Conservation (phyloP, 148 eudicot genomes). For the Dysphania ambrosioides region DNA sequence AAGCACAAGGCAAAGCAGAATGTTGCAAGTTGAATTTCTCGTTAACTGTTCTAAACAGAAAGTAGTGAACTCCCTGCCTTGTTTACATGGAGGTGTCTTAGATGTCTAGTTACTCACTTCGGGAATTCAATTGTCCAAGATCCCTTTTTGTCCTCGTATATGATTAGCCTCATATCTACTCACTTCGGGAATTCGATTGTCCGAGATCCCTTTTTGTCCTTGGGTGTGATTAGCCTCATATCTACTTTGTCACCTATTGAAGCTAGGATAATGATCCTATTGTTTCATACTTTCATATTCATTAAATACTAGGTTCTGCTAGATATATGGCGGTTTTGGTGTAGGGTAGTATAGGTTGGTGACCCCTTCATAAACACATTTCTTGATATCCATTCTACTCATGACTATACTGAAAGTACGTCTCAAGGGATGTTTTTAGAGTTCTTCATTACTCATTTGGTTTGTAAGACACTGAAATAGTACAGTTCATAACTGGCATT, state of each 20-base stretch:
- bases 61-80: background rate
- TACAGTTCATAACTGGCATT: no score
- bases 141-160: background rate
- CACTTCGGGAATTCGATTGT: background rate
- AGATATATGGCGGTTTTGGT: background rate
- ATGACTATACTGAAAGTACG: no score
- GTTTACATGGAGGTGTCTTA: background rate
- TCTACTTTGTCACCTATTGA: background rate
- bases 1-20: conserved; percentile 53
- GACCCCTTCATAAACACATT: background rate
- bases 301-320: background rate
- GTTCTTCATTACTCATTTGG: background rate
- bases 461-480: background rate
- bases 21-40: conserved; percentile 24
- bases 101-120: background rate
- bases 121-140: background rate
- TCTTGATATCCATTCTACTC: no score
- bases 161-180: background rate
- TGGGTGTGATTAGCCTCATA: background rate
- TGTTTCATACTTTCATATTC: background rate
- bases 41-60: background rate
- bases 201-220: background rate
- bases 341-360: background rate
- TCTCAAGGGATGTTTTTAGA: background rate
- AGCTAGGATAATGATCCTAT: conserved; percentile 3